Conservation (phyloP, 2,329 filamentous ascomycete genomes). For the Pseudocercospora fijiensis region DNA sequence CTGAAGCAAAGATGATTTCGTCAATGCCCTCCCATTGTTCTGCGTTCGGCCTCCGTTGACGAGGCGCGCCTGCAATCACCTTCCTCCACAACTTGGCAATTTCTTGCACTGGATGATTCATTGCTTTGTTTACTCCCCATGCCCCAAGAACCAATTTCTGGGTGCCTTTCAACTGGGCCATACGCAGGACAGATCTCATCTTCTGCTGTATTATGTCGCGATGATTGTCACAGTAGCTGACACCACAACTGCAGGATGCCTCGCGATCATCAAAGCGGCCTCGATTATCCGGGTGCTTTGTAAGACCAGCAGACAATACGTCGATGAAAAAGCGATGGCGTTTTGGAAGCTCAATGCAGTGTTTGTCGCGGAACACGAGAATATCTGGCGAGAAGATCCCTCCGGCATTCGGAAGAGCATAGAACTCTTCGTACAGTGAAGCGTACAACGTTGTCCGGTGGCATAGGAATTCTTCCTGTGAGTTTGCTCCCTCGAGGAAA, state of each 20-base stretch:
- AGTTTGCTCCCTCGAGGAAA: constrained; percentile 58
- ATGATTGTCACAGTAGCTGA: constrained; percentile 51
- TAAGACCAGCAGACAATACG: constrained; percentile 58
- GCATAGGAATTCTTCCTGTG: constrained; percentile 63
- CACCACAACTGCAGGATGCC: constrained; percentile 35
- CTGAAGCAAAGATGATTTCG: constrained; percentile 60
- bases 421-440: constrained; percentile 58
- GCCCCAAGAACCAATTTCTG: constrained; percentile 59
- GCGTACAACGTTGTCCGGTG: constrained; percentile 60
- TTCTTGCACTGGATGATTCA: constrained; percentile 59
- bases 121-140: constrained; percentile 64
- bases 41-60: constrained; percentile 39
- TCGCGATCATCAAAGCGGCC: constrained; percentile 36
- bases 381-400: constrained; percentile 60
- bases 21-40: constrained; percentile 48
- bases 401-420: constrained; percentile 59
- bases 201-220: constrained; percentile 54
- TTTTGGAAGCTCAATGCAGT: constrained; percentile 45
- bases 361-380: constrained; percentile 55
- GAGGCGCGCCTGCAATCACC: constrained; percentile 37
- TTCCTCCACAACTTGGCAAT: constrained; percentile 57
- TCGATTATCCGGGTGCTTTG: constrained; percentile 57
- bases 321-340: constrained; percentile 60
- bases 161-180: constrained; percentile 49
- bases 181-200: constrained; percentile 59